Conservation (phyloP, 345 rosid genomes). For the Combretum micranthum region DNA sequence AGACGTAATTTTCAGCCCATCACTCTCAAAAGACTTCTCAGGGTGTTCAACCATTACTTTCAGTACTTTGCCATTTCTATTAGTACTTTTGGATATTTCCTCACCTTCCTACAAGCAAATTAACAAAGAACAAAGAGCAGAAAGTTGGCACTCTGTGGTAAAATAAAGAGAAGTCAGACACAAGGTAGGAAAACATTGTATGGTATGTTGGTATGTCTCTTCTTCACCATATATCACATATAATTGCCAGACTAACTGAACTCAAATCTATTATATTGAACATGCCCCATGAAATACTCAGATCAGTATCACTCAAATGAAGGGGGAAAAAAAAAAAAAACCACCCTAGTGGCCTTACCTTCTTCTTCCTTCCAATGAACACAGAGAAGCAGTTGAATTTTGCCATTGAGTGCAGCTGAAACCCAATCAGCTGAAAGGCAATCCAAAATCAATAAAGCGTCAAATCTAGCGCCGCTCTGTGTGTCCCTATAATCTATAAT, state of each 20-base stretch:
- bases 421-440: background rate
- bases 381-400: conserved; percentile 39
- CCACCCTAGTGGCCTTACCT: conserved; percentile 36
- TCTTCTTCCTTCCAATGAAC: conserved; percentile 33
- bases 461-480: conserved; percentile 1
- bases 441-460: background rate
- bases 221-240: no score
- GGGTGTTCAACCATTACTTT: conserved; percentile 46
- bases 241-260: no score
- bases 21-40: conserved; percentile 41
- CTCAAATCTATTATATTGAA: no score
- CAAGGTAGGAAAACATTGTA: no score
- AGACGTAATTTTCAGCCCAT: conserved; percentile 30
- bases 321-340: background rate
- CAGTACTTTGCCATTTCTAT: conserved; percentile 24
- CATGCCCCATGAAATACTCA: background rate
- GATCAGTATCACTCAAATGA: background rate
- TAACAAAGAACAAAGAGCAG: background rate
- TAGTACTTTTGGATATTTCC: conserved; percentile 11
- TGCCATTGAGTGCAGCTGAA: conserved; percentile 20
- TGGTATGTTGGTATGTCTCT: no score
- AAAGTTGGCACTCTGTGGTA: conserved; percentile 5
- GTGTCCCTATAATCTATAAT: background rate
- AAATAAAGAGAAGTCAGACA: background rate
- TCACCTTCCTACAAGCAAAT: conserved; percentile 4